phyloP scores from a whole-genome alignment of 1,284 basidiomycete species.

The Xerocomus tenax region DNA sequence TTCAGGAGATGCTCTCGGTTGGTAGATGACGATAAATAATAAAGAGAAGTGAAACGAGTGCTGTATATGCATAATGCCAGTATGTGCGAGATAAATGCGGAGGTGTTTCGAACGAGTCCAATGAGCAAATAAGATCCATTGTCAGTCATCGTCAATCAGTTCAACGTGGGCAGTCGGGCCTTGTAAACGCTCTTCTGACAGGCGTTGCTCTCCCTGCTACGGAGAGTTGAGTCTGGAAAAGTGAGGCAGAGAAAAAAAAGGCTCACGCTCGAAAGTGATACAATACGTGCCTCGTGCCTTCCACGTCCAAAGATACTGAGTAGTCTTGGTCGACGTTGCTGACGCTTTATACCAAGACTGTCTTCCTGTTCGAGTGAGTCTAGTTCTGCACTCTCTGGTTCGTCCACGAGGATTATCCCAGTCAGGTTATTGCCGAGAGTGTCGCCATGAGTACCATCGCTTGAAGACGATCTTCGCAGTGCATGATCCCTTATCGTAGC shows the following conservation, averaged over 20 bases:
- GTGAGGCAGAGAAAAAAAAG: neutral
- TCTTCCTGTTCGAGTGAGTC: conserved; percentile 9
- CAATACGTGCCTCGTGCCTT: conserved; percentile 14
- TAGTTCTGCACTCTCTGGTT: conserved; percentile 17
- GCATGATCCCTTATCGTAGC: conserved; percentile 11
- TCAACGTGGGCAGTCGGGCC: conserved; percentile 6
- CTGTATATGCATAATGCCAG: neutral
- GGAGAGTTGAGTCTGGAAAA: neutral
- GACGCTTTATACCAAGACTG: conserved; percentile 5
- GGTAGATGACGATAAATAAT: neutral
- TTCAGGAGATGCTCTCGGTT: too few relatives aligned
- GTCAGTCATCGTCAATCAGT: conserved; percentile 1
- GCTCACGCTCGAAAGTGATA: conserved; percentile 15
- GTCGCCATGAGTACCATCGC: conserved; percentile 2
- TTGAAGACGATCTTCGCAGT: conserved; percentile 22
- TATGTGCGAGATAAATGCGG: neutral
- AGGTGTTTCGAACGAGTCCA: neutral
- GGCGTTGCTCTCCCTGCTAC: conserved; percentile 7
- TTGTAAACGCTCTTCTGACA: conserved; percentile 6
- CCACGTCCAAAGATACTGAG: conserved; percentile 26
- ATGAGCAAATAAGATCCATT: conserved; percentile 3
- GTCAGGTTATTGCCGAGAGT: conserved; percentile 7
- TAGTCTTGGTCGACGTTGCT: conserved; percentile 21
- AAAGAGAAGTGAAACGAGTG: neutral
- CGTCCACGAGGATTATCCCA: conserved; percentile 18